Evolutionary conservation across 192 early-diverging fungal genomes (phyloP).

Genomic region (Allomyces arbusculus): DNA sequence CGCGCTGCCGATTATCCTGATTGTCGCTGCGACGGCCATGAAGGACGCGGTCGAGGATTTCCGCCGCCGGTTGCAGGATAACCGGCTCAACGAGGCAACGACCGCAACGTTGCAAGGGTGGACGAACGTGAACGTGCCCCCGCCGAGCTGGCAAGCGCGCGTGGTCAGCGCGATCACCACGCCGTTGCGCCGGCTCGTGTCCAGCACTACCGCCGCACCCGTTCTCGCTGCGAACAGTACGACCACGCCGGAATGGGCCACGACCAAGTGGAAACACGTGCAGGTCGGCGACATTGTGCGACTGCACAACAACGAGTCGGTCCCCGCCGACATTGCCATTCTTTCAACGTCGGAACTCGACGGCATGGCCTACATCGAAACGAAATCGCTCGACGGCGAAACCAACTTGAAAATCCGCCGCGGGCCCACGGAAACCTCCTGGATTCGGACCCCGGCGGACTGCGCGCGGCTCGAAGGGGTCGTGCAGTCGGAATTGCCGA

Average conservation of each 20-base stretch:
- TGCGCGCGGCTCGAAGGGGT: constrained; percentile 35
- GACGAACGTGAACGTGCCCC: constrained; percentile 29
- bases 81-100: constrained; percentile 52
- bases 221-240: not conserved
- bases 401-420: constrained; percentile 87
- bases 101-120: constrained; percentile 31
- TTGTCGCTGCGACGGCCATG: constrained; percentile 53
- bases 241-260: constrained; percentile 28
- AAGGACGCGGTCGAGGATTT: constrained; percentile 91
- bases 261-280: constrained; percentile 59
- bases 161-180: not conserved
- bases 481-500: constrained; percentile 69
- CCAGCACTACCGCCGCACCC: not conserved
- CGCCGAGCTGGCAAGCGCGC: not conserved
- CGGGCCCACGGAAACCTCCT: constrained; percentile 39
- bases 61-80: constrained; percentile 62
- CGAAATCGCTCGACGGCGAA: constrained; percentile 94
- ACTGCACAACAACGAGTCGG: constrained; percentile 57
- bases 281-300: constrained; percentile 76
- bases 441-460: constrained; percentile 33
- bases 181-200: not conserved
- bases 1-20: constrained; percentile 59
- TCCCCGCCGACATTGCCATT: constrained; percentile 83
- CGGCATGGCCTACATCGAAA: constrained; percentile 78
- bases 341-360: constrained; percentile 68